Evolutionary conservation across 2,329 filamentous ascomycete genomes (phyloP).

Genomic region (Samsoniella hepiali): DNA sequence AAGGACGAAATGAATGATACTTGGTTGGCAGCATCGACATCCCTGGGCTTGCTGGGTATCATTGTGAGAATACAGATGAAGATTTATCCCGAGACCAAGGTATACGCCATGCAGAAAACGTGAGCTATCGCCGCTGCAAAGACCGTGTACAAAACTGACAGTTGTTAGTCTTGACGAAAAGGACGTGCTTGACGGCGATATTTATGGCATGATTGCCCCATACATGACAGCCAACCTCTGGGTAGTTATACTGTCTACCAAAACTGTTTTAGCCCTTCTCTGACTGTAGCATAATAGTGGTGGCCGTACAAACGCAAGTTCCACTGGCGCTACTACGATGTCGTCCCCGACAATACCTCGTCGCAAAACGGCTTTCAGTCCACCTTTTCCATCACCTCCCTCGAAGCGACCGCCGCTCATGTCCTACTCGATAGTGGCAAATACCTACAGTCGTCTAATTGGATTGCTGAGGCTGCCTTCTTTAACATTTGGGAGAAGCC

Average conservation of each 20-base stretch:
- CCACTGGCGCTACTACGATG: conserved; percentile 51
- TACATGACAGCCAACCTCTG: conserved; percentile 52
- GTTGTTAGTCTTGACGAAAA: conserved; percentile 40
- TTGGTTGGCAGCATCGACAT: conserved; percentile 51
- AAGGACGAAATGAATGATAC: conserved; percentile 43
- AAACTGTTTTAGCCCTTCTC: not conserved
- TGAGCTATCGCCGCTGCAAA: conserved; percentile 27
- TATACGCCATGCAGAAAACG: conserved; percentile 48
- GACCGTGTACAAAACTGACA: conserved; percentile 11
- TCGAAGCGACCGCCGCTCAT: conserved; percentile 41
- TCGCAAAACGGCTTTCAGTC: conserved; percentile 49
- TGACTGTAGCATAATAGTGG: conserved; percentile 36
- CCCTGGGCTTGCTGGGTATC: conserved; percentile 45
- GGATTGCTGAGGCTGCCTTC: conserved; percentile 47
- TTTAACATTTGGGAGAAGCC: conserved; percentile 48
- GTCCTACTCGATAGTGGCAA: conserved; percentile 46
- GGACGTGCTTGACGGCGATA: conserved; percentile 47
- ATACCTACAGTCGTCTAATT: conserved; percentile 44
- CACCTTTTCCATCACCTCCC: conserved; percentile 46
- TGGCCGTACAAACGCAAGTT: conserved; percentile 51
- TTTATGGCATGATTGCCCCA: conserved; percentile 47
- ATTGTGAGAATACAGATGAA: conserved; percentile 48
- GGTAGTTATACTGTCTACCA: conserved; percentile 29
- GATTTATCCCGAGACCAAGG: conserved; percentile 50
- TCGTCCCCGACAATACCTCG: conserved; percentile 38